phyloP scores from a whole-genome alignment of 306 rosid genomes.

The Sechiopsis laciniata region DNA sequence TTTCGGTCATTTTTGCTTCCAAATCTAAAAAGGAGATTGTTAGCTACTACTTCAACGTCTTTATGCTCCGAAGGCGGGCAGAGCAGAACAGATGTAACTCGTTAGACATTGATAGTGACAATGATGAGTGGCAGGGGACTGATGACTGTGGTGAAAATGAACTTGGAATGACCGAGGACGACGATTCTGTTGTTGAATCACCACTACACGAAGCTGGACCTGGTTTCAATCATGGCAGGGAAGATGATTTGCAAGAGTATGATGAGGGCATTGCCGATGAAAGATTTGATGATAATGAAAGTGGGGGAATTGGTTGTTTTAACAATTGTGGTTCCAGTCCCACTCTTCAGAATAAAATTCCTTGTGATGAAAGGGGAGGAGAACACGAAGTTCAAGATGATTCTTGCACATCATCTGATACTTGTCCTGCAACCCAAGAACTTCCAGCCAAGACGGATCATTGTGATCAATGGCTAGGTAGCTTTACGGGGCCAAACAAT shows the following conservation, averaged over 20 bases:
- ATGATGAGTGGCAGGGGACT: slow-evolving; percentile 73
- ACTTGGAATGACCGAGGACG: slow-evolving; percentile 41
- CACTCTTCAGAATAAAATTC: slow-evolving; percentile 25
- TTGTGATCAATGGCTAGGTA: slow-evolving; percentile 42
- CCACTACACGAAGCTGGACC: slow-evolving; percentile 36
- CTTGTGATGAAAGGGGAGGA: slow-evolving; percentile 35
- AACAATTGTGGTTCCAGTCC: slow-evolving; percentile 27
- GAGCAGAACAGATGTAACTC: slow-evolving; percentile 64
- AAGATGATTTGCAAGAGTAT: slow-evolving; percentile 34
- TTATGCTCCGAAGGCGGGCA: slow-evolving; percentile 70
- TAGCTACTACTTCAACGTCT: slow-evolving; percentile 83
- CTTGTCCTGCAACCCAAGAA: slow-evolving; percentile 34
- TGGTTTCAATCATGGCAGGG: slow-evolving; percentile 27
- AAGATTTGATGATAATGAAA: slow-evolving; percentile 19
- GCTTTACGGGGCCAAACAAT: slow-evolving; percentile 38
- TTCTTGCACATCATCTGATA: slow-evolving; percentile 47
- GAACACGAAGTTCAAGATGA: slow-evolving; percentile 48
- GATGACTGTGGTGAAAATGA: slow-evolving; percentile 49
- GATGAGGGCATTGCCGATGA: slow-evolving; percentile 35
- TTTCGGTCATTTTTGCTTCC: slow-evolving; percentile 51
- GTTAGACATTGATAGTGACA: slow-evolving; percentile 64
- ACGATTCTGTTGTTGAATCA: slow-evolving; percentile 62
- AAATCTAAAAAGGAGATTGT: slow-evolving; percentile 70
- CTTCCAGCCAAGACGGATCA: slow-evolving; percentile 38
- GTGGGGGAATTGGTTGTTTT: slow-evolving; percentile 20